phyloP scores from a whole-genome alignment of 768 basidiomycete genomes.

The Leucogyrophana mollusca region DNA sequence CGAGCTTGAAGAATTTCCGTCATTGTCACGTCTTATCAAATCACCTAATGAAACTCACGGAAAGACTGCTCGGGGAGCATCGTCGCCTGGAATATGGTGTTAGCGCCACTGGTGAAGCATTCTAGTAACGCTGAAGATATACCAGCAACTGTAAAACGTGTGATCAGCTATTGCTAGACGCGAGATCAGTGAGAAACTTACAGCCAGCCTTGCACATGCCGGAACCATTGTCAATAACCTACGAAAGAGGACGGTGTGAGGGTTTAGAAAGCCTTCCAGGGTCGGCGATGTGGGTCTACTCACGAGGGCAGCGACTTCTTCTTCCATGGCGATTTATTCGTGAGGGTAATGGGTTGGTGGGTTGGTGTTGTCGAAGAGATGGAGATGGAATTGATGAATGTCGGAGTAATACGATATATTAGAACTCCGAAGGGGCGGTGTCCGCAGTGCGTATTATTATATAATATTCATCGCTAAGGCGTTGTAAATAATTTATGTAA shows the following conservation, averaged over 20 bases:
- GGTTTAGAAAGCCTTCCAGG: background rate
- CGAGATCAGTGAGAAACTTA: constrained; percentile 40
- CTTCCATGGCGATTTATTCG: constrained; percentile 48
- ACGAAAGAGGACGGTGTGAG: constrained; percentile 4
- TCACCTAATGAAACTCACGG: constrained; percentile 59
- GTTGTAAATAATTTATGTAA: no score
- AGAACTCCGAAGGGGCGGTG: constrained; percentile 11
- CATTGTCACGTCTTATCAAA: background rate
- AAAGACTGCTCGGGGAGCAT: constrained; percentile 91
- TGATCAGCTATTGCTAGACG: constrained; percentile 17
- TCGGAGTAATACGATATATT: constrained; percentile 25
- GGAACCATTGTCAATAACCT: constrained; percentile 93
- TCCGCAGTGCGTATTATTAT: no score
- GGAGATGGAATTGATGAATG: constrained; percentile 17
- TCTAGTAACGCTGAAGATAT: constrained; percentile 13
- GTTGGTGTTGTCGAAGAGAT: constrained; percentile 17
- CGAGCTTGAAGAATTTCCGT: constrained; percentile 47
- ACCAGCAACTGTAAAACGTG: constrained; percentile 58
- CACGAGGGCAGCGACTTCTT: constrained; percentile 61
- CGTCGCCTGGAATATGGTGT: constrained; percentile 60
- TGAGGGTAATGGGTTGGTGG: constrained; percentile 13
- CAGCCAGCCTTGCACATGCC: constrained; percentile 99
- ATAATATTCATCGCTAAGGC: no score
- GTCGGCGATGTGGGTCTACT: constrained; percentile 12
- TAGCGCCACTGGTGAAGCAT: constrained; percentile 4